phyloP scores from a whole-genome alignment of 257 asterid species.

The Ajuga chamaepitys region DNA sequence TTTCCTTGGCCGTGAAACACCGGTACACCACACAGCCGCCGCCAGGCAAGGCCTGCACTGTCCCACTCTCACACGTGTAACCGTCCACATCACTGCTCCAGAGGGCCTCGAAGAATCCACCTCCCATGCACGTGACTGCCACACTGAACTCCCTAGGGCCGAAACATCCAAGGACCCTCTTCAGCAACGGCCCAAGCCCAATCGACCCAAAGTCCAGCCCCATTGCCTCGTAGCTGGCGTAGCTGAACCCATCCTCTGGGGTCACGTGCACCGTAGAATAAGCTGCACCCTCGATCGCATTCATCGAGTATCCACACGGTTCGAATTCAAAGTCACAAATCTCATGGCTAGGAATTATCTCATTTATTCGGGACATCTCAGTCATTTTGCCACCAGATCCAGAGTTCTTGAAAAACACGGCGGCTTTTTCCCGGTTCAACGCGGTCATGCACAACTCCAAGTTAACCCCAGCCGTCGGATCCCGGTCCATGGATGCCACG shows the following conservation, averaged over 20 bases:
- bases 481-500: conserved; percentile 6
- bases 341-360: conserved; percentile 25
- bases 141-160: conserved; percentile 31
- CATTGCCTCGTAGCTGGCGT: conserved; percentile 47
- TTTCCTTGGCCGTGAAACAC: conserved; percentile 18
- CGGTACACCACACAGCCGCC: conserved; percentile 21
- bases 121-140: conserved; percentile 31
- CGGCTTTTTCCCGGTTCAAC: conserved; percentile 24
- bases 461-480: not conserved
- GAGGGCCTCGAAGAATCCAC: not conserved
- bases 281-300: conserved; percentile 33
- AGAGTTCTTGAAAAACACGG: conserved; percentile 25
- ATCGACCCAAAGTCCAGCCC: conserved; percentile 18
- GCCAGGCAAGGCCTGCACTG: conserved; percentile 20
- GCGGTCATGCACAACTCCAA: conserved; percentile 52
- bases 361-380: conserved; percentile 23
- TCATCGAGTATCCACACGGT: conserved; percentile 54
- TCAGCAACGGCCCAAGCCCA: conserved; percentile 24
- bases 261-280: conserved; percentile 43
- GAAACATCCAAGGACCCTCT: conserved; percentile 32
- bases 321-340: conserved; percentile 41
- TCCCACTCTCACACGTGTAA: conserved; percentile 21
- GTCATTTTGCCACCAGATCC: conserved; percentile 18
- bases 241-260: conserved; percentile 38
- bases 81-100: conserved; percentile 26